Percentiles rank a stretch among this genome's conserved stretches.
Conservation (phyloP, 1,284 basidiomycete genomes). For the Ganoderma boninense region DNA sequence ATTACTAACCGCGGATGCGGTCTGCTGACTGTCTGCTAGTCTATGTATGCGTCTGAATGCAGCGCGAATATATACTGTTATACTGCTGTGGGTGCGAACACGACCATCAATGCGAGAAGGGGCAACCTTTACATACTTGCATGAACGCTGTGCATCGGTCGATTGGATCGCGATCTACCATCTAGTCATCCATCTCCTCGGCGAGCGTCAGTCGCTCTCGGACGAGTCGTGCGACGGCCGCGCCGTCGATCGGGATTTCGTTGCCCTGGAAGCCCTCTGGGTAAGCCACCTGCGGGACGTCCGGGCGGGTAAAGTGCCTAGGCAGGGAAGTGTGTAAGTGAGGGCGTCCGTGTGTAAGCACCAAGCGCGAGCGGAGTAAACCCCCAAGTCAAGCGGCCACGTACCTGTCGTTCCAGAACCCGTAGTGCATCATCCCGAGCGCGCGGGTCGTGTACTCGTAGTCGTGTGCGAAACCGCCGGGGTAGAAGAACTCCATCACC, state of each 20-base stretch:
- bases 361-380: not conserved
- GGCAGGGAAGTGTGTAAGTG: not conserved
- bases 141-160: not conserved
- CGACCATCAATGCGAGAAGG: not conserved
- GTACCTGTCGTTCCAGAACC: constrained; percentile 77
- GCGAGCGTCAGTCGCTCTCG: constrained; percentile 47
- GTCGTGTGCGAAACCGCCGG: constrained; percentile 85
- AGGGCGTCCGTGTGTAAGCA: not conserved
- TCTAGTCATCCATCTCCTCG: constrained; percentile 50
- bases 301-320: constrained; percentile 57
- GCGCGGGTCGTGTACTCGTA: constrained; percentile 86
- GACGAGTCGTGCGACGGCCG: constrained; percentile 47
- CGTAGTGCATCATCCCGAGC: constrained; percentile 86
- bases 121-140: not conserved
- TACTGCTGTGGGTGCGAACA: not conserved
- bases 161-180: constrained; percentile 4
- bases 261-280: constrained; percentile 68
- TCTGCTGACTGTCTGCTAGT: not conserved
- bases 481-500: constrained; percentile 91
- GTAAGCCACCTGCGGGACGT: constrained; percentile 56
- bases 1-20: not conserved
- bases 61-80: not conserved
- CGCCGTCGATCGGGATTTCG: constrained; percentile 61
- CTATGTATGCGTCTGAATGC: not conserved
- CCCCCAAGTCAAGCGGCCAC: constrained; percentile 30